A percentile compares a stretch with the other conserved stretches of the same genome.
phyloP scores from a whole-genome alignment of 352 stramenopile species.

The Phytophthora chlamydospora region DNA sequence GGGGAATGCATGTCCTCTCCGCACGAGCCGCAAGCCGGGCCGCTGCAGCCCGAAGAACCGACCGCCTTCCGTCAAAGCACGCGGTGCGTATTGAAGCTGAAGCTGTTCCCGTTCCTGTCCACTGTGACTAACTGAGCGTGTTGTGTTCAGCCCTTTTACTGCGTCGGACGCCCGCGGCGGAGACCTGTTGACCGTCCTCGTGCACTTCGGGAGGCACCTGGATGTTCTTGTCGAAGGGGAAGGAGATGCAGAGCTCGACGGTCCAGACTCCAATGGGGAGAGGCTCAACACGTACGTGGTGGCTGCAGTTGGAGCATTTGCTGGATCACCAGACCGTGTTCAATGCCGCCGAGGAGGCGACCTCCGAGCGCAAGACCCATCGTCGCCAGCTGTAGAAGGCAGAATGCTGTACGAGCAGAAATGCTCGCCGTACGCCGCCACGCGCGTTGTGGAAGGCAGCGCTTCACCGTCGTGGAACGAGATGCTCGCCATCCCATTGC shows the following conservation, averaged over 20 bases:
- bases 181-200: conserved; percentile 54
- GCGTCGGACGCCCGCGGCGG: conserved; percentile 42
- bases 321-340: conserved; percentile 14
- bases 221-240: conserved; percentile 22
- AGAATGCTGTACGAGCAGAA: conserved; percentile 47
- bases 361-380: not conserved
- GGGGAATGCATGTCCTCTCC: conserved; percentile 56
- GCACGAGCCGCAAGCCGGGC: conserved; percentile 13
- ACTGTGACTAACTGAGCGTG: not conserved
- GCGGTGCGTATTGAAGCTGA: conserved; percentile 25
- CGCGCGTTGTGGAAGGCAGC: conserved; percentile 56
- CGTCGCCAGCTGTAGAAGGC: conserved; percentile 1
- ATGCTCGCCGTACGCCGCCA: conserved; percentile 71
- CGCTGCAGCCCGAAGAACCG: conserved; percentile 25
- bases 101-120: conserved; percentile 1
- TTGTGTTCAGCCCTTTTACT: conserved; percentile 55
- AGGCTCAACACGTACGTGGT: conserved; percentile 44
- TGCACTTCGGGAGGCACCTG: conserved; percentile 57
- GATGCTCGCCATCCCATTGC: conserved; percentile 61
- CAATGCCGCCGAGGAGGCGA: conserved; percentile 20
- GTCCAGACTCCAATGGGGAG: not conserved
- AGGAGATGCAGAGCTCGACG: conserved; percentile 1
- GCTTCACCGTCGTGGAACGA: conserved; percentile 66
- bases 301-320: conserved; percentile 32
- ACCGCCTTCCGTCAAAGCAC: conserved; percentile 4